phyloP scores from a whole-genome alignment of 495 filamentous ascomycete genomes.

The Penicillium pulvis region DNA sequence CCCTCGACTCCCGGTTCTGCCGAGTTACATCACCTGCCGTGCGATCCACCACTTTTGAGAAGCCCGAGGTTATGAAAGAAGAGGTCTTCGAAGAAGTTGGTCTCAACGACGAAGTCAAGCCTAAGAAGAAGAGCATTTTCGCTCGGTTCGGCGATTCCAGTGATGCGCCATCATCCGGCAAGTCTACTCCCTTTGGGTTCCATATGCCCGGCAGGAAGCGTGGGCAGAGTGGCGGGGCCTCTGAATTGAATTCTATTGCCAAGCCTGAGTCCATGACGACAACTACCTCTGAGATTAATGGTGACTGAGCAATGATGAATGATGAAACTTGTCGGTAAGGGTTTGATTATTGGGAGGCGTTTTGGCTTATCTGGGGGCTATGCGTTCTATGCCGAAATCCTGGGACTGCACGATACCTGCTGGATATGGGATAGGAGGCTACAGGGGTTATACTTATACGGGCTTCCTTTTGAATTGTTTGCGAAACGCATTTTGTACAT shows the following conservation, averaged over 20 bases:
- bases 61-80: conserved; percentile 64
- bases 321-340: conserved; percentile 1
- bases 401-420: background rate
- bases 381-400: background rate
- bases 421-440: background rate
- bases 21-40: conserved; percentile 54
- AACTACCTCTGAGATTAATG: conserved; percentile 32
- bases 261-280: conserved; percentile 20
- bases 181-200: conserved; percentile 56
- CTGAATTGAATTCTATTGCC: conserved; percentile 65
- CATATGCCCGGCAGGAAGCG: conserved; percentile 71
- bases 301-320: conserved; percentile 14
- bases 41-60: conserved; percentile 52
- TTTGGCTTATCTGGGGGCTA: background rate
- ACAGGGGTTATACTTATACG: background rate
- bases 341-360: background rate
- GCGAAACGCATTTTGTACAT: background rate
- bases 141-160: conserved; percentile 74
- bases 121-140: conserved; percentile 83
- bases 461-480: background rate
- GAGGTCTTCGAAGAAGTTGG: conserved; percentile 91
- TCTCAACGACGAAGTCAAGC: conserved; percentile 71
- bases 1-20: conserved; percentile 72
- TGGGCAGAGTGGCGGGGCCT: conserved; percentile 70
- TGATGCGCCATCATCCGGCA: conserved; percentile 41